Base-by-base conservation (phyloP, 805 yeast species). In the Allodekkera sacchari region DNA sequence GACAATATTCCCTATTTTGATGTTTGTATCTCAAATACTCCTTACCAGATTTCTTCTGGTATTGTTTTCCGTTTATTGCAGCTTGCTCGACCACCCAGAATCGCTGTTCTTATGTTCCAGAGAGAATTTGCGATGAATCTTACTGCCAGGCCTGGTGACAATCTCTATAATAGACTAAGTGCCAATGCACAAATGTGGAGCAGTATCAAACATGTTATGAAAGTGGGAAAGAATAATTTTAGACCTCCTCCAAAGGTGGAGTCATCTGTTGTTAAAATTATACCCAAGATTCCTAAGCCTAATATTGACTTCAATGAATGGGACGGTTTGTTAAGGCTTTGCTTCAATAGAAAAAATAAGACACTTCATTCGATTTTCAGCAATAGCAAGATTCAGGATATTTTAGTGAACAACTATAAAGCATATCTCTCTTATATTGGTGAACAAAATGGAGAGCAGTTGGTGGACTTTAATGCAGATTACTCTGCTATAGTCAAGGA, bases 151-250 rank as follows among this genome's bases (percentile, higher is more conserved):
- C 97, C 98, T 0, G 98, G 98, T n/a, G 97, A 92, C 47, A 58
- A 84, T 1, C 64, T 92, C 24, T 92, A 89, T 63, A 87, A 96
- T 58, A 73, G 98, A 50, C 67, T 92, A 33, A 81, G 95, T 20
- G 97, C 95, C 19, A 92, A 92, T 52, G 97, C 92, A 1, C 98
- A 92, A 53, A 89, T 92, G 97, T 92, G 97, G 96, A 96, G 96
- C n/a, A 84, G 84, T 43, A 96, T 92, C 11, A 87, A 94, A 6
- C 98, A 92, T 55, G 83, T 92, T 33, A 92, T 92, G 98, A 92
- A 92, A 59, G 98, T 92, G 19, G 97, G 97, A 16, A 82, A 77
- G 53, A 92, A 92, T 53, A 92, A 92, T 52, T 92, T 92, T 66
- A 71, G 96, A 47, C 98, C 98, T 16, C 98, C 98, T 8, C 98